Base-by-base conservation (phyloP, 306 rosid species). In the Quercus agrifolia region DNA sequence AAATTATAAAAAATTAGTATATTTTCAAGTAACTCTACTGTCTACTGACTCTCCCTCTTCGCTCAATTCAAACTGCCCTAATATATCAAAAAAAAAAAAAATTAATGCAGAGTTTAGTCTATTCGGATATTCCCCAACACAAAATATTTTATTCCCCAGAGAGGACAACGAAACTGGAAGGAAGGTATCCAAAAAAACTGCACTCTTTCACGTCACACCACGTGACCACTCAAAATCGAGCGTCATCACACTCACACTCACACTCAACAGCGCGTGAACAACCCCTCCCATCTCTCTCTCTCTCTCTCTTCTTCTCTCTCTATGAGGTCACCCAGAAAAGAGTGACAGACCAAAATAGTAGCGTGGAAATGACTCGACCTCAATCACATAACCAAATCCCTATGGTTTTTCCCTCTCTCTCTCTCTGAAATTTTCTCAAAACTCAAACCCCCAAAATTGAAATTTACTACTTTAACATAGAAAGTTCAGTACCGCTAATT, bases 301-400 rank as follows among this genome's bases (percentile, higher is more conserved):
- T 7, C 2, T 20, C 28, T 12, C 41, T 38, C 9, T 35, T 6
- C 38, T 35, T 35, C 44, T 7, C 44, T 38, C 46, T 41, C 46
- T 41, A 41, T 2, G 46, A 41, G 46, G 46, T 8, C 46, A 41
- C 46, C 8, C 46, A 41, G 46, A 41, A 41, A 41, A 41, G 46
- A 8, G 15, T 8, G 28, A 58, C 64, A 21, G 64, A 12, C 30
- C 8, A 5, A 52, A 3, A 44, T 17, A 54, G 82, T 84, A 56
- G 97, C 91, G 91, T 91, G 71, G 82, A 82, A 79, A 90, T 78
- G 73, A 89, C 89, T 84, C 88, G 62, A 89, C 79, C 86, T 76
- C 74, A 31, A 70, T 80, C 83, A 8, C 46, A 41, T 41, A 31
- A 3, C 30, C 41, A 44, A 9, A 52, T 49, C 46, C 68, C 77